Base-by-base conservation (phyloP, 306 rosid species). In the Gastrolobium bilobum region DNA sequence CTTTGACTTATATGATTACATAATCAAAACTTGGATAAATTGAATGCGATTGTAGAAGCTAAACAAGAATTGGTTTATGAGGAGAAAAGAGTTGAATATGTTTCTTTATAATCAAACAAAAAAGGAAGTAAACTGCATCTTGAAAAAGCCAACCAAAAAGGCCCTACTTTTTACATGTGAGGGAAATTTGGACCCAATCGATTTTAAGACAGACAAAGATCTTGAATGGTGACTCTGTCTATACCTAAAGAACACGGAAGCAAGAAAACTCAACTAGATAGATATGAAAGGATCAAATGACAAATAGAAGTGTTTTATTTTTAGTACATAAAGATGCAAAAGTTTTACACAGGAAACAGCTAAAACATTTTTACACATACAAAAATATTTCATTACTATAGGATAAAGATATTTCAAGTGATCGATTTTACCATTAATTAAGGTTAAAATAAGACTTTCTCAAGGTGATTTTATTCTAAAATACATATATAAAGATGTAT, bases 121-220 rank as follows among this genome's bases (percentile, higher is more conserved):
- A 34, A 64, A 14, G 7, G 51, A 61, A 34, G 67, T 13, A 38
- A n/a, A 7, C 6, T 62, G 68, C 20, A 38, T 62, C 26, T 62
- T 40, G 73, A 4, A 67, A 67, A 44, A 31, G 58, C 3, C 73
- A 68, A 47, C 31, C 6, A 0, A 30, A 13, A 47, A 2, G 62
- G 37, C 46, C 59, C 58, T 46, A 31, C 15, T 58, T 46, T 43
- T 14, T 67, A 1, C 15, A 26, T 9, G 7, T 7, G 2, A 34
- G 4, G 38, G 52, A 40, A 54, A 39, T 13, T 1, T 74, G 30
- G 15, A 44, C 4, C 46, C n/a, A n/a, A 11, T 44, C 52, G 10
- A 59, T 7, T 34, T 50, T 6, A 30, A 10, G 78, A 73, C 35
- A 43, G 68, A 13, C 78, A 73, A 31, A 42, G 68, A 73, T 73